Evolutionary conservation across 352 stramenopile species (phyloP).

Genomic region (Phytophthora litchii): DNA sequence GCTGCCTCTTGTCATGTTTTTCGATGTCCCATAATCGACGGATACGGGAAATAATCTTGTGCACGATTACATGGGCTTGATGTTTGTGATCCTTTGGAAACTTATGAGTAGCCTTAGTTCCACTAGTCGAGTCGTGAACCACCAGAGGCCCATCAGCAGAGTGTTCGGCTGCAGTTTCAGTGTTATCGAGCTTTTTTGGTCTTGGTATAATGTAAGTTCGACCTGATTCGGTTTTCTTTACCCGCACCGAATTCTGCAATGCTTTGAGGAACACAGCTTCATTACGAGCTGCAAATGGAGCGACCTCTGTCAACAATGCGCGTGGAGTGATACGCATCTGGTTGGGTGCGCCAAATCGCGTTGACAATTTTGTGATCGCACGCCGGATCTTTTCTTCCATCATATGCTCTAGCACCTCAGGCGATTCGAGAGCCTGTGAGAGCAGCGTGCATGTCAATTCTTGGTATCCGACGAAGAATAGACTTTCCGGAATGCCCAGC

Average conservation of each 20-base stretch:
- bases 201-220: constrained; percentile 76
- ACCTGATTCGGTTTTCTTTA: constrained; percentile 85
- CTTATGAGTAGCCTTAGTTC: constrained; percentile 49
- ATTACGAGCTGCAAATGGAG: constrained; percentile 70
- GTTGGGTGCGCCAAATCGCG: constrained; percentile 65
- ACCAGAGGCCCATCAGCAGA: constrained; percentile 1
- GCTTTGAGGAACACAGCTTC: constrained; percentile 80
- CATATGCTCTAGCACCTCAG: constrained; percentile 82
- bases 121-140: constrained; percentile 28
- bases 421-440: constrained; percentile 79
- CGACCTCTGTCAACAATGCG: constrained; percentile 82
- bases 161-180: constrained; percentile 16
- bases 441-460: constrained; percentile 75
- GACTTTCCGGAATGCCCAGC: constrained; percentile 48
- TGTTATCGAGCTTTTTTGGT: constrained; percentile 31
- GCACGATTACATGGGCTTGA: constrained; percentile 58
- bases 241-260: constrained; percentile 63
- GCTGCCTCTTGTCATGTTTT: constrained; percentile 38
- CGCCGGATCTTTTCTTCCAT: constrained; percentile 88
- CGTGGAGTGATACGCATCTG: constrained; percentile 86
- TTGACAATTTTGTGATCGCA: constrained; percentile 76
- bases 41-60: constrained; percentile 73
- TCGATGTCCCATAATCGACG: constrained; percentile 57
- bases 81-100: constrained; percentile 75
- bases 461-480: constrained; percentile 71